Conservation (phyloP, 495 filamentous ascomycete genomes). For the Aspergillus mulundensis region DNA sequence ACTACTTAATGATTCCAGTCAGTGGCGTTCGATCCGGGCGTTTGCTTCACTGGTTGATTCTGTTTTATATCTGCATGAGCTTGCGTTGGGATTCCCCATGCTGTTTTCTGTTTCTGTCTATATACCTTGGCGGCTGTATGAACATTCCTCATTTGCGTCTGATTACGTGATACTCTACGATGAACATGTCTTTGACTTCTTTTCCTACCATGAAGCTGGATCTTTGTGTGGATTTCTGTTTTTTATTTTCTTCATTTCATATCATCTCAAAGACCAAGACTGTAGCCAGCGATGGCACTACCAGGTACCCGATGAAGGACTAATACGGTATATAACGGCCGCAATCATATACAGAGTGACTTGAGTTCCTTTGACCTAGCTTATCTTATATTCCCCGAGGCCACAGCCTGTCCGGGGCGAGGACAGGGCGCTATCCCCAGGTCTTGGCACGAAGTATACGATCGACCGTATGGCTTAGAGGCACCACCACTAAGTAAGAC, state of each 20-base stretch:
- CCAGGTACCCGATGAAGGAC: slow-evolving; percentile 1
- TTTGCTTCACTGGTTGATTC: background rate
- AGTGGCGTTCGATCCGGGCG: background rate
- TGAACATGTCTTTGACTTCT: slow-evolving; percentile 10
- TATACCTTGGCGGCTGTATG: slow-evolving; percentile 10
- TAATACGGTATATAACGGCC: slow-evolving; percentile 5
- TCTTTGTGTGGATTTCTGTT: slow-evolving; percentile 14
- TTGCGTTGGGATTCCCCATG: background rate
- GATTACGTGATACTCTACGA: background rate
- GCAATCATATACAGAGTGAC: background rate
- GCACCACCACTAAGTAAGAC: no score
- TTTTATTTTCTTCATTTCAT: background rate
- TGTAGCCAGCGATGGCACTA: slow-evolving; percentile 12
- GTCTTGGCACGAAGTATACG: no score
- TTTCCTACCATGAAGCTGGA: slow-evolving; percentile 13
- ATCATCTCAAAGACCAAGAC: background rate
- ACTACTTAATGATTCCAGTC: background rate
- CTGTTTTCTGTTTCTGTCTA: background rate
- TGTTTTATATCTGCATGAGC: background rate
- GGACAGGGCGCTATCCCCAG: no score
- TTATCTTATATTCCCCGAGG: no score
- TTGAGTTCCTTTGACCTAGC: no score
- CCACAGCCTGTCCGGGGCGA: no score
- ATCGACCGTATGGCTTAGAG: no score
- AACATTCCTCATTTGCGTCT: background rate